Base-by-base conservation (phyloP, 805 yeast genomes). In the Yamadazyma tumulicola region DNA sequence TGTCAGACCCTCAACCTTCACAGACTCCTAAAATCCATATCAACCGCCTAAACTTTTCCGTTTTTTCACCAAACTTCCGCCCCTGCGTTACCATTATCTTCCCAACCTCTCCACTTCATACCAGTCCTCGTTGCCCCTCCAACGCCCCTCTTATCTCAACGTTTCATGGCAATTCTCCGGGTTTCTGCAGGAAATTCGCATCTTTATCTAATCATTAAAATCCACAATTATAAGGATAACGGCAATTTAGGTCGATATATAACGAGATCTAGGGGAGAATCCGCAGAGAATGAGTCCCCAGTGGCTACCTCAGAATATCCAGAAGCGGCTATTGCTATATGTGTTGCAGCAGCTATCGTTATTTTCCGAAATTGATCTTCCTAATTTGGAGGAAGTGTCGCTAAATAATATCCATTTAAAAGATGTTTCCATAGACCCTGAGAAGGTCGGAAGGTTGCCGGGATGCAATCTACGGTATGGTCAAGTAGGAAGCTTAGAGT, bases 311-410 rank as follows among this genome's bases (percentile, higher is more conserved):
- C 38, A 35, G 55, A 85, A 83, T 57, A 69, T 89, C 26, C 96
- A 88, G 51, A 83, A 85, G 59, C 68, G 95, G 47, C 72, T 88
- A 24, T 73, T 89, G 27, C 76, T 84, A 27, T 87, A 86, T 56
- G 76, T 88, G 4, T 71, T 89, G 17, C 85, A 84, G 53, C 91
- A 86, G 57, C 74, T 88, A 28, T 78, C 89, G 11, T 61, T 89
- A 26, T 85, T 89, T 51, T 83, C 95, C 1, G 84, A 81, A 45
- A 74, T 88, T 15, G 94, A 88, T 55, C 65, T 87, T 13, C 82
- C 87, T 13, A 83, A 87, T 51, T 56, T 89, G 34, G 93, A 87
- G 40, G 67, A 66, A 49, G 87, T 89, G 0, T 80, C 94, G 4
- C 61, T 85, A 64, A 55, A 72, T 70, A 55, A 67, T 64, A 38